A percentile compares a stretch with the other conserved stretches of the same genome.
Conservation (phyloP, 2,329 filamentous ascomycete genomes). For the Neurospora crassa region DNA sequence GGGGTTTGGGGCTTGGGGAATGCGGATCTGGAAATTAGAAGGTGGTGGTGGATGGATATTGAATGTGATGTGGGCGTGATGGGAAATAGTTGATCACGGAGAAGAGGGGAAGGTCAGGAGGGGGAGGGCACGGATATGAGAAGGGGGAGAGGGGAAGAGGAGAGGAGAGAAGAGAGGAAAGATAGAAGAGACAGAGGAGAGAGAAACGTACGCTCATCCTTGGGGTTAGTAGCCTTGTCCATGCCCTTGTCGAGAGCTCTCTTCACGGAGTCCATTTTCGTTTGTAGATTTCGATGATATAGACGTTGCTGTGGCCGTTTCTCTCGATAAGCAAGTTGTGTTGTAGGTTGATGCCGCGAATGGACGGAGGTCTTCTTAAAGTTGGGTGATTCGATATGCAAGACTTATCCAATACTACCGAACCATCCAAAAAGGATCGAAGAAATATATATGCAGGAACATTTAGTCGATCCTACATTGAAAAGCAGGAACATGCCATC, state of each 20-base stretch:
- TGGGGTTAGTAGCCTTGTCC: neutral
- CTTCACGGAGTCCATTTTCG: neutral
- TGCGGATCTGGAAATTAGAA: too few relatives aligned
- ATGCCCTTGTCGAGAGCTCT: slow-evolving; percentile 1
- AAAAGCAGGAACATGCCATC: neutral
- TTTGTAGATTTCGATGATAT: neutral
- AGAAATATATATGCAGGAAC: neutral
- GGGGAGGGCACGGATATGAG: too few relatives aligned
- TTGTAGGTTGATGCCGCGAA: neutral
- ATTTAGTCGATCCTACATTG: neutral
- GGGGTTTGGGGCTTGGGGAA: neutral
- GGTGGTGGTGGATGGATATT: neutral
- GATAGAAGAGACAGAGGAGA: too few relatives aligned
- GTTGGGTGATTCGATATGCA: neutral
- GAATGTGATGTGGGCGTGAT: neutral
- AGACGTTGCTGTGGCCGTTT: neutral
- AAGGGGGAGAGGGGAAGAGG: neutral
- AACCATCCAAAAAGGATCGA: neutral
- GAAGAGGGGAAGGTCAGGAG: neutral
- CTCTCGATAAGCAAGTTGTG: neutral
- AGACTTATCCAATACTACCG: neutral
- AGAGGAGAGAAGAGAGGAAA: neutral
- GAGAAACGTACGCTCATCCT: neutral
- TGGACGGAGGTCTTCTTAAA: too few relatives aligned
- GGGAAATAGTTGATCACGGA: neutral